Evolutionary conservation across 352 stramenopile species (phyloP), one percentile per base, ranked within the genome.

Genomic region (Pythium scleroteichum): DNA sequence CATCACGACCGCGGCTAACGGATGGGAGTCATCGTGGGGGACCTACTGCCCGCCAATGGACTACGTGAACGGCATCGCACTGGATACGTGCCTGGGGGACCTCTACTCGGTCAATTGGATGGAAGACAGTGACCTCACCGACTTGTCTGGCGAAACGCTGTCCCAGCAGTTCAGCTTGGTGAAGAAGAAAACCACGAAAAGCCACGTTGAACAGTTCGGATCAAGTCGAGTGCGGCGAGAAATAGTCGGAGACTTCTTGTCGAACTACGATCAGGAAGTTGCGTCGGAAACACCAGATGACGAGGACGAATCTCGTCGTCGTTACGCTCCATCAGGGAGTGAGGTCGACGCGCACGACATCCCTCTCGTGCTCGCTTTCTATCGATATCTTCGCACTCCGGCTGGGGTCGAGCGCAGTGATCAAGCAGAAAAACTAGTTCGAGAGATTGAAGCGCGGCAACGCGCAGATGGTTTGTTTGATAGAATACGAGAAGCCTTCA

Each of bases 61-160:
- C 29, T 59, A 78, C 29, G 81, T 96, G 27, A 71, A 93, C 45
- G 84, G 82, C 9, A 75, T 83, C 41, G 46, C 78, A 3, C 67
- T 97, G 20, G 75, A 72, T 12, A 92, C 87, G 16, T 97, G 90
- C 42, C 72, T 97, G 0, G 90, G 88, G n/a, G 88, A 97, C 59
- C 50, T 96, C 29, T 97, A 96, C 73, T 97, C 88, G 23, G 75
- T 97, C 19, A 95, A 94, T 45, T 97, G 87, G 87, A 95, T 97
- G 82, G 86, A 97, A 62, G 87, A 97, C 71, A 95, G 82, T 59
- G 88, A 97, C 57, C 69, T 78, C n/a, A 90, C 82, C 9, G 82
- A 92, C 56, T 61, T 95, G 20, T 90, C 87, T 13, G 71, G 53
- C 16, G 87, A 97, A 58, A 87, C 85, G 8, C 68, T 97, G 17